A percentile compares a stretch with the other conserved stretches of the same genome.
Evolutionary conservation across 1,284 basidiomycete species (phyloP).

Genomic region (Cystobasidium pallidum): DNA sequence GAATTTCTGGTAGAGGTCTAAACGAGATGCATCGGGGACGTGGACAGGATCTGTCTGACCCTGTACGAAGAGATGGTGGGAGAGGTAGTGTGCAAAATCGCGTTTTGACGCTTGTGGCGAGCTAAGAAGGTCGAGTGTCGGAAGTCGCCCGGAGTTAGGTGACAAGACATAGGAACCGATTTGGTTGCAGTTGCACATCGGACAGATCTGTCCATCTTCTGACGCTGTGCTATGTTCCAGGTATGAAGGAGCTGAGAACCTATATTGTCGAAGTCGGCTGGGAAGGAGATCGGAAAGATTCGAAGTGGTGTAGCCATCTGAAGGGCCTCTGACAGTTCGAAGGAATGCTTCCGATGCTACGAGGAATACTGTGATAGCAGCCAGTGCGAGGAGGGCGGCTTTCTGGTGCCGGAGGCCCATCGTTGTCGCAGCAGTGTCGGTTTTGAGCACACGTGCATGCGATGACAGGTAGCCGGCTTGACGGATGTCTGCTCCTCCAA

Average conservation of each 20-base stretch:
- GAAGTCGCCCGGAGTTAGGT: not conserved
- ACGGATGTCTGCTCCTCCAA: no score
- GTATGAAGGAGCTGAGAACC: not conserved
- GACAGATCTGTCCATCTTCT: slow-evolving; percentile 10
- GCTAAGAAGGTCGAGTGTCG: not conserved
- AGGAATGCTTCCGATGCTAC: slow-evolving; percentile 1
- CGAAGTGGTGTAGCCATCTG: not conserved
- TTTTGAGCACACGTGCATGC: not conserved
- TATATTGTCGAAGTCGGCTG: not conserved
- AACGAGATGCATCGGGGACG: not conserved
- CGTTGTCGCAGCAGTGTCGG: not conserved
- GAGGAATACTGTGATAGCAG: slow-evolving; percentile 4
- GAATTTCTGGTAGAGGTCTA: slow-evolving; percentile 8
- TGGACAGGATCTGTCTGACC: not conserved
- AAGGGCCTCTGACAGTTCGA: not conserved
- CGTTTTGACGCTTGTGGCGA: slow-evolving; percentile 20
- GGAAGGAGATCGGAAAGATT: slow-evolving; percentile 1
- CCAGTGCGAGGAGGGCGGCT: not conserved
- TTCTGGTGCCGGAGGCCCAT: not conserved
- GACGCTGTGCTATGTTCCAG: not conserved
- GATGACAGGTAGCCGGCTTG: not conserved
- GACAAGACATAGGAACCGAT: slow-evolving; percentile 18
- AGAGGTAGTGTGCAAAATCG: slow-evolving; percentile 12
- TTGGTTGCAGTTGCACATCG: slow-evolving; percentile 1
- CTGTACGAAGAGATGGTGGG: slow-evolving; percentile 20